Base-by-base conservation (phyloP, 441 rosid genomes). In the Gossypium davidsonii region DNA sequence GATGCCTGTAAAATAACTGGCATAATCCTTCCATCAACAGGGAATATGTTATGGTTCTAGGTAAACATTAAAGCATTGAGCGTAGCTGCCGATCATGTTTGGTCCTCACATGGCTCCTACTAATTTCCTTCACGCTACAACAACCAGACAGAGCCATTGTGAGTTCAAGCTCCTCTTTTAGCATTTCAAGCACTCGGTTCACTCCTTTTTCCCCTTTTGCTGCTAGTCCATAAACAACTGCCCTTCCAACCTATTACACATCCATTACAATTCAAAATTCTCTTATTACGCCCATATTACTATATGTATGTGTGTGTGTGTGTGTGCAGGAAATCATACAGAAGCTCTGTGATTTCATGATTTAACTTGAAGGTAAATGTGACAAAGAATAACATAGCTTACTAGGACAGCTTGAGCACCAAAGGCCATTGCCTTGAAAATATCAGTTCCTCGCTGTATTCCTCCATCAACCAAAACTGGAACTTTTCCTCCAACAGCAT, bases 321-420 rank as follows among this genome's bases (percentile, higher is more conserved):
- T 37, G 11, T 37, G 44, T 37, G 14, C 67, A 34, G 49, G 26
- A 37, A 34, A 34, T 1, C 10, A 62, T 17, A 48, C 15, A 3
- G 31, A 59, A 62, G 67, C 49, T 17, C 7, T 34, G 65, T 1
- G 26, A 2, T 34, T 15, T 37, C 67, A 37, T 37, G 8, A 10
- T 34, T 62, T 62, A 31, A 60, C 15, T 39, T 39, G 46, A 39
- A 39, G 46, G 46, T 39, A 39, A 39, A 39, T 39, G 46, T 39
- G 46, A 39, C 46, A 39, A 11, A 9, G 46, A 39, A 39, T 39
- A 39, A 39, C 46, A 39, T 39, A 74, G 64, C 85, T 82, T 86
- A 91, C 97, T 48, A 91, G 90, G 56, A 94, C 89, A 76, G 93
- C 94, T 76, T 84, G 85, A 46, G 97, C 98, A 42, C 97, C 97